phyloP scores from a whole-genome alignment of 2,329 filamentous ascomycete species.

The Septoria linicola region DNA sequence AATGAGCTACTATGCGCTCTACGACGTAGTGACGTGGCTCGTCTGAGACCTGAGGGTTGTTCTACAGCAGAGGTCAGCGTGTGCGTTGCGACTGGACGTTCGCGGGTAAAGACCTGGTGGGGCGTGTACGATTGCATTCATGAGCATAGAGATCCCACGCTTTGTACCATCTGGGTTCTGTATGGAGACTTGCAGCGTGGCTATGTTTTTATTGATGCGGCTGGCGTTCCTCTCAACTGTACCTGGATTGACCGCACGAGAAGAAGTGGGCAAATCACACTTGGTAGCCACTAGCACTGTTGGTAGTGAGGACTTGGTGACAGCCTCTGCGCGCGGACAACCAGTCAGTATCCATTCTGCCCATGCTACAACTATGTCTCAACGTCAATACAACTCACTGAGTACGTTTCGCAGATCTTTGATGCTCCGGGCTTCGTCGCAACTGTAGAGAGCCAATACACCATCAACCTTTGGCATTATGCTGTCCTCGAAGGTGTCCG shows the following conservation, averaged over 20 bases:
- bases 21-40: conserved; percentile 38
- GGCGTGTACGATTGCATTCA: conserved; percentile 67
- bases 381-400: conserved; percentile 59
- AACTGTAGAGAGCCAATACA: conserved; percentile 83
- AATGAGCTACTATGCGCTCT: conserved; percentile 49
- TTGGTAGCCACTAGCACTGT: conserved; percentile 84
- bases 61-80: not conserved
- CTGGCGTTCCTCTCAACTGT: conserved; percentile 64
- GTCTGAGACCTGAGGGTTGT: conserved; percentile 3
- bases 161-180: conserved; percentile 70
- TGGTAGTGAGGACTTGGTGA: conserved; percentile 70
- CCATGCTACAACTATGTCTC: not conserved
- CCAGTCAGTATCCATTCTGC: conserved; percentile 6
- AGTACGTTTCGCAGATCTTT: conserved; percentile 71
- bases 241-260: conserved; percentile 69
- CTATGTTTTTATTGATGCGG: conserved; percentile 61
- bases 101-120: conserved; percentile 53
- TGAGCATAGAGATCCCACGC: conserved; percentile 71
- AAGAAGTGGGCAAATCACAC: conserved; percentile 72
- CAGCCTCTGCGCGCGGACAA: conserved; percentile 57
- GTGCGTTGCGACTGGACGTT: not conserved
- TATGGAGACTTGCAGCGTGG: conserved; percentile 70
- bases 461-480: conserved; percentile 76
- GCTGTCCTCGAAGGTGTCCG: conserved; percentile 59
- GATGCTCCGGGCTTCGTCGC: conserved; percentile 74